Evolutionary conservation across 148 eudicot genomes (phyloP).

Genomic region (Pouteria glomerata): DNA sequence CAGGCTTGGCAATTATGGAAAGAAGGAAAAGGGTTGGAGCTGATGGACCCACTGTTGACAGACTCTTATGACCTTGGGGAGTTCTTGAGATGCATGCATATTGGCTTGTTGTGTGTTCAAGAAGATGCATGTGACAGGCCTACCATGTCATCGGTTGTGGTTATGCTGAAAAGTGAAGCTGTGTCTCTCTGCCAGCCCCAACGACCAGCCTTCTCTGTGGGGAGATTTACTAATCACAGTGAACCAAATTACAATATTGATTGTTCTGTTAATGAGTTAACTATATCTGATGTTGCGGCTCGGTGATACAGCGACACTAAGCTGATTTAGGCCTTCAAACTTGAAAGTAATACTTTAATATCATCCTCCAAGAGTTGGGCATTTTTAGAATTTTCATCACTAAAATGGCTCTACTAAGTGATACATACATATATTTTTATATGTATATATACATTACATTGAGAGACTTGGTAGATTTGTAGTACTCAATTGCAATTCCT

Average conservation of each 20-base stretch:
- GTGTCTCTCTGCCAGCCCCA: constrained; percentile 21
- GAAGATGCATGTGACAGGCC: constrained; percentile 34
- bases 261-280: constrained; percentile 12
- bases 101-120: constrained; percentile 40
- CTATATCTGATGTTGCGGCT: not conserved
- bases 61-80: constrained; percentile 10
- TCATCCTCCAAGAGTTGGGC: too few species aligned
- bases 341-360: too few species aligned
- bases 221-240: constrained; percentile 17
- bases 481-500: too few species aligned
- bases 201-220: constrained; percentile 25
- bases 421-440: too few species aligned
- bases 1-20: constrained; percentile 41
- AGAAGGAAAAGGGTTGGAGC: constrained; percentile 19
- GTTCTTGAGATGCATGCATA: constrained; percentile 29
- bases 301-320: not conserved
- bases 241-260: constrained; percentile 7
- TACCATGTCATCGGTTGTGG: constrained; percentile 25
- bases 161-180: constrained; percentile 25
- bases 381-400: too few species aligned
- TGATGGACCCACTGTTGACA: constrained; percentile 26
- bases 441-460: too few species aligned
- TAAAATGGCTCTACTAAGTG: too few species aligned
- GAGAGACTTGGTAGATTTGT: too few species aligned
- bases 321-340: too few species aligned